Percentiles rank a stretch among this genome's conserved stretches.
Evolutionary conservation across 208 protist genomes (phyloP).

Genomic region (Vickermania ingenoplastis): DNA sequence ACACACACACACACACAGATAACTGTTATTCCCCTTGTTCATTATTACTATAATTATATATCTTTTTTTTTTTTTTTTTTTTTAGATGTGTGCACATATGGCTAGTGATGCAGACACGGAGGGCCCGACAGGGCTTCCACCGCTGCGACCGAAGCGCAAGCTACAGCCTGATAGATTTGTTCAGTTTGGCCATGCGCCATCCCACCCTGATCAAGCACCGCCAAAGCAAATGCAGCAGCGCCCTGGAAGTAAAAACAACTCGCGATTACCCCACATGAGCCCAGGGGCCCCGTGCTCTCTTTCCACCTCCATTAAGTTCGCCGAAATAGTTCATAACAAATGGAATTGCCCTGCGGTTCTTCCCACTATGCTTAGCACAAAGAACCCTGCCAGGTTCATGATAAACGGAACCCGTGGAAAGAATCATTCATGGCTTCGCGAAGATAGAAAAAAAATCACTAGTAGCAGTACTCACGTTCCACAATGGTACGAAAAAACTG

Average conservation of each 20-base stretch:
- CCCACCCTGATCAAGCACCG: neutral
- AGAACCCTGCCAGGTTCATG: neutral
- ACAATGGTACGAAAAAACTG: neutral
- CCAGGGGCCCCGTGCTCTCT: neutral
- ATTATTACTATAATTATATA: too few relatives aligned
- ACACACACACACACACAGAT: too few relatives aligned
- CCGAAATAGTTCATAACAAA: neutral
- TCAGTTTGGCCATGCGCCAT: neutral
- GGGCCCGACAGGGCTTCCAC: constrained; percentile 1
- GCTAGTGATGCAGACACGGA: neutral
- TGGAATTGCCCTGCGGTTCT: neutral
- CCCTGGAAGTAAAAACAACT: neutral
- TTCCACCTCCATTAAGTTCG: neutral
- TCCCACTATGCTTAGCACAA: neutral
- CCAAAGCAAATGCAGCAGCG: neutral
- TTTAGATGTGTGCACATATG: neutral
- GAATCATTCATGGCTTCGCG: neutral
- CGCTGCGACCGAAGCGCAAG: neutral
- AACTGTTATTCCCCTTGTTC: too few relatives aligned
- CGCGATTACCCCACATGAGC: neutral
- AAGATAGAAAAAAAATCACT: neutral
- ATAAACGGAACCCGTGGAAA: neutral
- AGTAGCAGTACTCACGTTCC: neutral
- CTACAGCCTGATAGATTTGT: neutral
- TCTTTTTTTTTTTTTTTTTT: too few relatives aligned